Base-by-base conservation (phyloP, 768 basidiomycete species). In the Chalciporus pseudorubinellus region DNA sequence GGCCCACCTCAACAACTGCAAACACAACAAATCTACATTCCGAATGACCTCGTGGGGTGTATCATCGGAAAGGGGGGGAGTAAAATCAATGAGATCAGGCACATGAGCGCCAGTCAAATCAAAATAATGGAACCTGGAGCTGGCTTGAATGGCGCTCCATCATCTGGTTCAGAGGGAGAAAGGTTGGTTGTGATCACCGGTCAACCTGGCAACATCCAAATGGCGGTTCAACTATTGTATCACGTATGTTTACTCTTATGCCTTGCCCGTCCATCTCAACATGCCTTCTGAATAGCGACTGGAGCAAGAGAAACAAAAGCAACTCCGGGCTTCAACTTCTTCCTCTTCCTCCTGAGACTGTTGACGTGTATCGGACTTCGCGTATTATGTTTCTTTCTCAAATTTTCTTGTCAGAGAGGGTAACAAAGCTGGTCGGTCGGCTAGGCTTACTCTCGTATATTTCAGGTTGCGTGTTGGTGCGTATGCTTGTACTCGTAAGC, bases 51-150 rank as follows among this genome's bases (percentile, higher is more conserved):
- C 22, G 97, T 99, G 20, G 95, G 92, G 11, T 92, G 89, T 57
- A 93, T 99, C 72, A 99, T 99, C 60, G 97, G 97, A 39, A 98
- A 98, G 70, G 95, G 92, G 18, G 97, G 97, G 10, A 85, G 87
- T 67, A 99, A 98, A 74, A 99, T 99, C 76, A 98, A 98, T 64
- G 97, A 99, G 73, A 97, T 99, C 57, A 81, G 97, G 59, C 85
- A 92, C 58, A 89, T 92, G 82, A 95, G 92, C 57, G 88, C 88
- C 22, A 95, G 94, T 69, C 87, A 94, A 63, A 98, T 99, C 71
- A 93, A 97, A 72, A 98, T 99, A 48, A 97, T 95, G 87, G 97
- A 99, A 61, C 94, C 95, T 29, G 94, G 93, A 44, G 91, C 91
- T 11, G 83, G 83, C 16, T 70, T 82, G 62, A 84, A 85, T 50